Conservation (phyloP, 768 basidiomycete species). For the Auriscalpium orientale region DNA sequence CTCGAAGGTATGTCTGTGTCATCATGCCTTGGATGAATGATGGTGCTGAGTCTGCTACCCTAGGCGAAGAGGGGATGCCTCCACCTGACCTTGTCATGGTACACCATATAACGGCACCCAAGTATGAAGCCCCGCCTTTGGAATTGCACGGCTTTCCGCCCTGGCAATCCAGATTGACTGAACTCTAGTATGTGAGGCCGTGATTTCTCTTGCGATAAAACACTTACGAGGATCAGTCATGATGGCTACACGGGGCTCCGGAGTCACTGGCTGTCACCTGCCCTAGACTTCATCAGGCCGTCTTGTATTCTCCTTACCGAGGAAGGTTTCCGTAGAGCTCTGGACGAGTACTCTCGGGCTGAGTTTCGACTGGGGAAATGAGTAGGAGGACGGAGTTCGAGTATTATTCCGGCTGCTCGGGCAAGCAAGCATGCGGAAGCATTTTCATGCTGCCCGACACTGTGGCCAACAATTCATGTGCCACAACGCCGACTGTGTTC, state of each 20-base stretch:
- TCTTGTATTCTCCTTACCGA: conserved; percentile 30
- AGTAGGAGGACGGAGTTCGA: conserved; percentile 15
- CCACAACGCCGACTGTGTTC: too few relatives aligned
- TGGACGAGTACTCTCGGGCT: conserved; percentile 66
- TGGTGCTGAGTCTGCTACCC: conserved; percentile 6
- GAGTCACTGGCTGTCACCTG: conserved; percentile 1
- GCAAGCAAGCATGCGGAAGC: too few relatives aligned
- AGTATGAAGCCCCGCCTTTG: conserved; percentile 35
- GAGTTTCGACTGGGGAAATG: conserved; percentile 75
- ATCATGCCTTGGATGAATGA: neutral
- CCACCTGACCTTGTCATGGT: conserved; percentile 75
- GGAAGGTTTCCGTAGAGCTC: conserved; percentile 53
- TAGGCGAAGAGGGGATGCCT: conserved; percentile 47
- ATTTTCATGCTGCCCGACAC: too few relatives aligned
- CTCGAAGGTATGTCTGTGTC: conserved; percentile 45
- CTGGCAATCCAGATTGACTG: conserved; percentile 79
- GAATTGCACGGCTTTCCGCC: conserved; percentile 76
- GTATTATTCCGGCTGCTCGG: too few relatives aligned
- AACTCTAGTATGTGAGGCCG: conserved; percentile 55
- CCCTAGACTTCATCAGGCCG: neutral
- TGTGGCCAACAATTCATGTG: too few relatives aligned
- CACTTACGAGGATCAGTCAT: conserved; percentile 11
- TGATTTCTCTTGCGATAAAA: too few relatives aligned
- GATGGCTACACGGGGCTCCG: conserved; percentile 3
- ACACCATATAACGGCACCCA: conserved; percentile 42